Conservation (phyloP, 23 red algal genomes). For the Agarophyton chilense region DNA sequence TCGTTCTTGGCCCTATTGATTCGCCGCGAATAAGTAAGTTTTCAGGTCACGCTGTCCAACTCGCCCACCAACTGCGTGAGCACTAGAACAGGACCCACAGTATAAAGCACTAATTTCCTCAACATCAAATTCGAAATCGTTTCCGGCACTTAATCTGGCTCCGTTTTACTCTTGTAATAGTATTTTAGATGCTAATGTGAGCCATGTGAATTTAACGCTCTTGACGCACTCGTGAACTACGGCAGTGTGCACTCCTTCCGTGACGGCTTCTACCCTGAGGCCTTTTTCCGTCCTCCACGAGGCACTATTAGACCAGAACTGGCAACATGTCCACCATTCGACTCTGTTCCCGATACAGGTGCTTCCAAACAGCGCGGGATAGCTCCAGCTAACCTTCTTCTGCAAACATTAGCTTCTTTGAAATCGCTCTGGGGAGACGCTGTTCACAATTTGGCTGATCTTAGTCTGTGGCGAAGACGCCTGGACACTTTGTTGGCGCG, state of each 20-base stretch:
- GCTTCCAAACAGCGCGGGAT: not conserved
- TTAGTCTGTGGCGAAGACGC: conserved; percentile 26
- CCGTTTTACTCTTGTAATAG: not conserved
- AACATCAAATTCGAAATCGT: no score
- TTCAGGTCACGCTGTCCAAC: not conserved
- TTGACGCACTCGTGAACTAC: conserved; percentile 11
- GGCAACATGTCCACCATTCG: conserved; percentile 46
- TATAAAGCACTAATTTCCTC: no score
- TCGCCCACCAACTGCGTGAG: not conserved
- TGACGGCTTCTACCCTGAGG: conserved; percentile 30
- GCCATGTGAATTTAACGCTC: conserved; percentile 47
- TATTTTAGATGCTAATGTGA: conserved; percentile 43
- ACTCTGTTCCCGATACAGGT: conserved; percentile 22
- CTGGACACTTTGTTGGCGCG: conserved; percentile 43
- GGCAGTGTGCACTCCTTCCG: conserved; percentile 50
- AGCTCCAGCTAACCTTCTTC: not conserved
- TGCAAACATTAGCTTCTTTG: not conserved
- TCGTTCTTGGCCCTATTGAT: no score
- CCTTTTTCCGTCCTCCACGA: conserved; percentile 33
- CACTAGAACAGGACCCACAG: not conserved
- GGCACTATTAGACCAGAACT: conserved; percentile 44
- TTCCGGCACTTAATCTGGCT: not conserved
- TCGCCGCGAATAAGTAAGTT: no score
- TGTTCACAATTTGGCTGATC: conserved; percentile 27
- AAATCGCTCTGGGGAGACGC: conserved; percentile 25